Evolutionary conservation across 2,329 filamentous ascomycete species (phyloP).

Genomic region (Magnaporthales sp.): DNA sequence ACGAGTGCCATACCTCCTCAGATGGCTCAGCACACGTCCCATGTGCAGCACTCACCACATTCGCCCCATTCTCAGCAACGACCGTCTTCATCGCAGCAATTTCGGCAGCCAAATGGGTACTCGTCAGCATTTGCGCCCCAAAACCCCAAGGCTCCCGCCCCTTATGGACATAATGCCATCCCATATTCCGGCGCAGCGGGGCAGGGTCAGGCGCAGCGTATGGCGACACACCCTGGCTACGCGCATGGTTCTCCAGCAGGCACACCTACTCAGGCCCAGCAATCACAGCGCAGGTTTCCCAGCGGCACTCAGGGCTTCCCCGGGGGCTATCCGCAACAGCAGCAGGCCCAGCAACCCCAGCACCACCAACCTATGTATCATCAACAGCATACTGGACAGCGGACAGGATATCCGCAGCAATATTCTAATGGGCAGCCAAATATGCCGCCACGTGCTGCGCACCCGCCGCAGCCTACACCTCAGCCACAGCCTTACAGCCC

Average conservation of each 20-base stretch:
- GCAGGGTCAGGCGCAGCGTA: slow-evolving; percentile 30
- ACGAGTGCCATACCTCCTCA: slow-evolving; percentile 24
- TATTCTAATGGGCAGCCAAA: slow-evolving; percentile 30
- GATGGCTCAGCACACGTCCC: slow-evolving; percentile 23
- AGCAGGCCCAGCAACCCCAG: slow-evolving; percentile 11
- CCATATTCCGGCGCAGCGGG: slow-evolving; percentile 31
- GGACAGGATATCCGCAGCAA: slow-evolving; percentile 1
- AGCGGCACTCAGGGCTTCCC: slow-evolving; percentile 1
- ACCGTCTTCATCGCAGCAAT: slow-evolving; percentile 32
- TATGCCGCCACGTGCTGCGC: slow-evolving; percentile 11
- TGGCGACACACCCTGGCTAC: slow-evolving; percentile 22
- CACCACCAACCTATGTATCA: slow-evolving; percentile 16
- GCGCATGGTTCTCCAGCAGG: neutral
- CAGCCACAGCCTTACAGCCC: slow-evolving; percentile 4
- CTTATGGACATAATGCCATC: slow-evolving; percentile 42
- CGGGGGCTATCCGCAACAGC: slow-evolving; percentile 13
- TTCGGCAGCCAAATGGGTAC: slow-evolving; percentile 39
- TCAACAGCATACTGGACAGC: slow-evolving; percentile 3
- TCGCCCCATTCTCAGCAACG: slow-evolving; percentile 26
- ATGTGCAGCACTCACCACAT: slow-evolving; percentile 29
- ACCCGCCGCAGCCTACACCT: slow-evolving; percentile 13
- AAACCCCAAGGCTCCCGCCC: slow-evolving; percentile 41
- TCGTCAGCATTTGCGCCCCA: slow-evolving; percentile 36
- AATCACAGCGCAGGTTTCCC: slow-evolving; percentile 4
- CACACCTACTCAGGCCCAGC: slow-evolving; percentile 4